Conservation (phyloP, 2,329 filamentous ascomycete species). For the Ophiostoma himal-ulmi region DNA sequence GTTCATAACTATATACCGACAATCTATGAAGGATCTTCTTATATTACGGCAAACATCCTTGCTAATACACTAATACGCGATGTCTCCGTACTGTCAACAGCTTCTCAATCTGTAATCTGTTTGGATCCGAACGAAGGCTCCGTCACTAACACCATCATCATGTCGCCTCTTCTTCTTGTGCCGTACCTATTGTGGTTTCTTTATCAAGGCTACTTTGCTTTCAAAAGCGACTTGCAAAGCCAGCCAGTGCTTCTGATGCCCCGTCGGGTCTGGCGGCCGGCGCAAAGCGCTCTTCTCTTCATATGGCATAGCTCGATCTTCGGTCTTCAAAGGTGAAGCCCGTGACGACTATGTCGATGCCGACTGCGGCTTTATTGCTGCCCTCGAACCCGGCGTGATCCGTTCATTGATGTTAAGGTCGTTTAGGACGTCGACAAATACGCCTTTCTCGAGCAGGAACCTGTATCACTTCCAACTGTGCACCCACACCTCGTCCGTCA, state of each 20-base stretch:
- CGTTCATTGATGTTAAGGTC: not conserved
- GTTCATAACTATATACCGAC: not conserved
- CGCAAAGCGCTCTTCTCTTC: not conserved
- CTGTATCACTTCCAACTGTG: not conserved
- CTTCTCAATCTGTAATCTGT: not conserved
- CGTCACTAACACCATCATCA: not conserved
- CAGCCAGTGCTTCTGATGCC: not conserved
- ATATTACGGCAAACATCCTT: not conserved
- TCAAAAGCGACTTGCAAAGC: not conserved
- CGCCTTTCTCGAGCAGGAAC: not conserved
- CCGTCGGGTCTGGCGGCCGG: not conserved
- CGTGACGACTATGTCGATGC: not conserved
- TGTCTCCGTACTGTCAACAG: not conserved
- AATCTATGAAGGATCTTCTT: too few species aligned
- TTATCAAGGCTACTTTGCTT: not conserved
- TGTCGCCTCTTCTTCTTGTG: not conserved
- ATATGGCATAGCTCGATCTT: not conserved
- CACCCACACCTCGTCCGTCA: conserved; percentile 18
- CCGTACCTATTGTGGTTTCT: not conserved
- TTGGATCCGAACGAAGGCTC: not conserved
- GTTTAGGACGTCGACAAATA: not conserved
- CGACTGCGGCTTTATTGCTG: not conserved
- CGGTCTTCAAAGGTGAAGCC: not conserved
- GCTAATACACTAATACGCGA: not conserved
- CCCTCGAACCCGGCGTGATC: not conserved